These are phyloP conservation scores for Penicillium sp. DNA, from an alignment of 2,329 filamentous ascomycete genomes.

Conservation along the genomic window DNA sequence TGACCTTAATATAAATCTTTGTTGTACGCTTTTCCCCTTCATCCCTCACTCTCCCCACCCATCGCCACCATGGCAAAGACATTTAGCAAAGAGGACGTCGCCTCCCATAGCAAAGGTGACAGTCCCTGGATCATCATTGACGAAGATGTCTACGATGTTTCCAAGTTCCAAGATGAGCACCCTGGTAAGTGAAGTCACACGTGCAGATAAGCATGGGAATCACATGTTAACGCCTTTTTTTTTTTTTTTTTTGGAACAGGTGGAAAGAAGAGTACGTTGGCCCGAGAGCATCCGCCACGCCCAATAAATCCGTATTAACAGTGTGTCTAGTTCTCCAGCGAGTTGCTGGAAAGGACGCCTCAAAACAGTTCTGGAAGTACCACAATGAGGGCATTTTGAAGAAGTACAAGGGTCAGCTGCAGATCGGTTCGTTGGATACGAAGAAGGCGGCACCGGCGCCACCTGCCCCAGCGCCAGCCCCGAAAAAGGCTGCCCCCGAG, in stretches of 20 bases:
- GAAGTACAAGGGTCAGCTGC: conserved; percentile 60
- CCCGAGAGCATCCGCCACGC: background rate
- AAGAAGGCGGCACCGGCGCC: conserved; percentile 59
- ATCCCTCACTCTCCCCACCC: background rate
- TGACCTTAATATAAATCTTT: background rate
- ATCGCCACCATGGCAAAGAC: conserved; percentile 72
- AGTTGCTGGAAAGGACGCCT: conserved; percentile 65
- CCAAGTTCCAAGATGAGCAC: conserved; percentile 81
- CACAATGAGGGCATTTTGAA: conserved; percentile 61
- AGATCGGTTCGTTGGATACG: conserved; percentile 73
- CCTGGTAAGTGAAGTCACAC: conserved; percentile 47
- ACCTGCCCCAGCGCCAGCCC: conserved; percentile 40
- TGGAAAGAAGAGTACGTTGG: conserved; percentile 64
- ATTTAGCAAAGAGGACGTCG: conserved; percentile 80
- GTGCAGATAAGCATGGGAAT: background rate
- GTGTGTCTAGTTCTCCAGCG: conserved; percentile 55
- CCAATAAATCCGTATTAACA: conserved; percentile 19
- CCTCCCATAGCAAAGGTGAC: conserved; percentile 84
- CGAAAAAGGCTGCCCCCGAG: conserved; percentile 52
- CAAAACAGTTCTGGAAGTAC: conserved; percentile 67
- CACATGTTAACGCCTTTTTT: background rate
- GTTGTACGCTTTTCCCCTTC: background rate
- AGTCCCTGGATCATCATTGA: conserved; percentile 89
- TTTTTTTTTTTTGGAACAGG: conserved; percentile 42
- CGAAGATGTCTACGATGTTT: conserved; percentile 92